A percentile compares a stretch with the other conserved stretches of the same genome.
Conservation (phyloP, 2,329 filamentous ascomycete genomes). For the Colletotrichum cordylinicola region DNA sequence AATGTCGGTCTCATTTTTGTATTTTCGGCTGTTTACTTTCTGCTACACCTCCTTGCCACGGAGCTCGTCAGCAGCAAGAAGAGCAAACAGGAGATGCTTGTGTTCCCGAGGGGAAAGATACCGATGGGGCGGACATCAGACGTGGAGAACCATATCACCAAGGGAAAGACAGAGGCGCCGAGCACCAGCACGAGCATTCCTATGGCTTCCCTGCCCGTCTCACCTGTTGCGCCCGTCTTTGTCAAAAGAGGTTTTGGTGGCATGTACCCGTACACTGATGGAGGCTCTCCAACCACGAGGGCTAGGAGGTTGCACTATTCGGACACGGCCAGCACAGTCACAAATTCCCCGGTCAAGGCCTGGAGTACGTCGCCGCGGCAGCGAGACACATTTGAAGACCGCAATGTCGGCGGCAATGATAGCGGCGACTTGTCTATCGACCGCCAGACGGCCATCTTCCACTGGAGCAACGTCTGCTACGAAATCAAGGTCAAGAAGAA, state of each 20-base stretch:
- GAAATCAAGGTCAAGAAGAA: conserved; percentile 72
- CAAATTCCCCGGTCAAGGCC: neutral
- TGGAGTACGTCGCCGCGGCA: neutral
- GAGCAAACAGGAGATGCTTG: conserved; percentile 13
- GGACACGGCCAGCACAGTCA: neutral
- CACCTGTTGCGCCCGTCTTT: neutral
- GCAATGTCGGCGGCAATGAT: neutral
- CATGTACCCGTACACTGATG: neutral
- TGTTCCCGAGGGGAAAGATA: conserved; percentile 9
- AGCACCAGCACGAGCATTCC: neutral
- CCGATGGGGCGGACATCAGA: neutral
- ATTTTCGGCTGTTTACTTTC: neutral
- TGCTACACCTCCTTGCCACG: conserved; percentile 9
- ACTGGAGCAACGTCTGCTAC: conserved; percentile 76
- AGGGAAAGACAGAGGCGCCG: neutral
- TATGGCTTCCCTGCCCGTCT: neutral
- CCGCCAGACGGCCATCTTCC: conserved; percentile 69
- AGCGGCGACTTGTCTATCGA: conserved; percentile 29
- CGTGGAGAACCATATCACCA: neutral
- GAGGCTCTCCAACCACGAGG: neutral
- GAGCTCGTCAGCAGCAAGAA: conserved; percentile 8
- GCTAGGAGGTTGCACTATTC: neutral
- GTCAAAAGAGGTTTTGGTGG: neutral
- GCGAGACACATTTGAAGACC: neutral
- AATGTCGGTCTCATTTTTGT: conserved; percentile 16